phyloP scores from a whole-genome alignment of 305 asterid genomes.

The Plantago lanceolata region DNA sequence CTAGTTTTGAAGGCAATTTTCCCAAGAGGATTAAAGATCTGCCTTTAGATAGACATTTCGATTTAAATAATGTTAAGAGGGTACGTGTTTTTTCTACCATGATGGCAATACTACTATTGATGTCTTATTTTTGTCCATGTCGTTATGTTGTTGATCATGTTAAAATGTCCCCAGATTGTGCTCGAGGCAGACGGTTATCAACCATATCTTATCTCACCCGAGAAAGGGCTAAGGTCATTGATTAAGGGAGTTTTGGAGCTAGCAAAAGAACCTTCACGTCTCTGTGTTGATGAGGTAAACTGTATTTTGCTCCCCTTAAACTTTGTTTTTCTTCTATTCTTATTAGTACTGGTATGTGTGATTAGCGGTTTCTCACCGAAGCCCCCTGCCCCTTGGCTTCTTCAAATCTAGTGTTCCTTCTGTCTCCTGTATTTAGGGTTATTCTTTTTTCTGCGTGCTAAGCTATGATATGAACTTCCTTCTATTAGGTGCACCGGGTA shows the following conservation, averaged over 20 bases:
- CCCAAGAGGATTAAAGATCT: constrained; percentile 89
- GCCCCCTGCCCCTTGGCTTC: too few relatives aligned
- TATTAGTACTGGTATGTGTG: too few relatives aligned
- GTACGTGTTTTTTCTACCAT: constrained; percentile 34
- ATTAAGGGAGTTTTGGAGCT: constrained; percentile 87
- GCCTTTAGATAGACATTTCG: constrained; percentile 87
- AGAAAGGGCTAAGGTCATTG: constrained; percentile 90
- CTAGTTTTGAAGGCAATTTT: constrained; percentile 93
- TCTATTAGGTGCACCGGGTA: constrained; percentile 77
- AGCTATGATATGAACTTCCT: constrained; percentile 9
- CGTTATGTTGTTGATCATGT: too few relatives aligned
- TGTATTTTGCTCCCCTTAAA: too few relatives aligned
- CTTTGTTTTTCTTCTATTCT: too few relatives aligned
- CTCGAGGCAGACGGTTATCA: constrained; percentile 99
- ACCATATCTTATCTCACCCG: constrained; percentile 98
- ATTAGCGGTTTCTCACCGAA: too few relatives aligned
- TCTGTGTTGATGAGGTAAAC: constrained; percentile 98
- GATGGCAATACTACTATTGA: too few relatives aligned
- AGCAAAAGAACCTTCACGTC: constrained; percentile 98
- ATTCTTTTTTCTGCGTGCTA: constrained; percentile 7
- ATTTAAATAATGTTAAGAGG: constrained; percentile 82
- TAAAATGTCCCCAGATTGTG: constrained; percentile 56
- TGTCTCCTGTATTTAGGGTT: too few relatives aligned
- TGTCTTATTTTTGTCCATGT: not conserved
- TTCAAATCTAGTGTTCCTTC: too few relatives aligned